Conservation (phyloP, 179 eudicot genomes). For the Amaranthus tricolor region DNA sequence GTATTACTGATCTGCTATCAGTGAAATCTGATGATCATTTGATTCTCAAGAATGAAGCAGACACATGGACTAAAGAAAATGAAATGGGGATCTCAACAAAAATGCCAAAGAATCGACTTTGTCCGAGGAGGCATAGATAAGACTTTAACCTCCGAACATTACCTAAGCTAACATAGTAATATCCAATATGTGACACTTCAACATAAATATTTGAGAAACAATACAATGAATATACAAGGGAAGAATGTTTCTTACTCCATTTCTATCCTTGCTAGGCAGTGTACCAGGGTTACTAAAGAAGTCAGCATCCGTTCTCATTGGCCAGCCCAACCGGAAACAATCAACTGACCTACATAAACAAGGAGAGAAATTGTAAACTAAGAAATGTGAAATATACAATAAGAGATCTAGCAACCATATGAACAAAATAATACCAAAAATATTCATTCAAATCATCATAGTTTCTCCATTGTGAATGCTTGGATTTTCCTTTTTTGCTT, state of each 20-base stretch:
- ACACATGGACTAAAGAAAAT: neutral
- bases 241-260: slow-evolving; percentile 44
- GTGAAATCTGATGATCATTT: neutral
- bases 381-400: neutral
- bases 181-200: neutral
- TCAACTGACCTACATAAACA: slow-evolving; percentile 66
- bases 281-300: slow-evolving; percentile 55
- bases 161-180: neutral
- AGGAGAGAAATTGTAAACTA: neutral
- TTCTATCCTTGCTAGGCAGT: slow-evolving; percentile 39
- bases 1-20: neutral
- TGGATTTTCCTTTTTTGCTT: slow-evolving; percentile 75
- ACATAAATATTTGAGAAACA: too few relatives aligned
- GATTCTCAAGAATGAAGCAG: neutral
- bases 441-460: slow-evolving; percentile 95
- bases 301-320: slow-evolving; percentile 92
- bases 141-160: neutral
- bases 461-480: slow-evolving; percentile 95
- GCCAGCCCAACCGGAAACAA: slow-evolving; percentile 96
- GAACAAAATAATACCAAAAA: slow-evolving; percentile 58
- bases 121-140: too few relatives aligned
- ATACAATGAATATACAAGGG: neutral
- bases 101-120: neutral
- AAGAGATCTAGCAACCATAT: neutral
- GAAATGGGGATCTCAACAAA: neutral